These are phyloP conservation scores for Fusarium duplospermum DNA, from an alignment of 2,329 filamentous ascomycete genomes.

Conservation along the genomic window DNA sequence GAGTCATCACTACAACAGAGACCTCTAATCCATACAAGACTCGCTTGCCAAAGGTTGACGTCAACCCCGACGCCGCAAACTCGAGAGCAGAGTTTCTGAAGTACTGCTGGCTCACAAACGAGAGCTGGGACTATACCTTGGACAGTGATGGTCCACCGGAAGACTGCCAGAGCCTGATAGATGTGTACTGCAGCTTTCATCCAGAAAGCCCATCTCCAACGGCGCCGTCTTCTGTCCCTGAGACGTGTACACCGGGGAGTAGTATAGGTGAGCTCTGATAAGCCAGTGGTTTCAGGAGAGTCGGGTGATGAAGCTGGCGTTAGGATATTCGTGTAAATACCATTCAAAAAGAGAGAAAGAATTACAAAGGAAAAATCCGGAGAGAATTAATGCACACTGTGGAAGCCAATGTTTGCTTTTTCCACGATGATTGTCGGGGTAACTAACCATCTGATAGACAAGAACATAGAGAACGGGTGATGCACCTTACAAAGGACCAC, in stretches of 20 bases:
- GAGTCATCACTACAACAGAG: background rate
- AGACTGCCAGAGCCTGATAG: background rate
- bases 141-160: background rate
- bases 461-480: background rate
- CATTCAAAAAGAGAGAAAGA: background rate
- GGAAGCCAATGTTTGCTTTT: background rate
- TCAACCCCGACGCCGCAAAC: background rate
- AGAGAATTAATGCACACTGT: background rate
- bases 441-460: background rate
- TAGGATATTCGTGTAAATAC: background rate
- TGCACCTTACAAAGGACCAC: background rate
- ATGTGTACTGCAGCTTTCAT: background rate
- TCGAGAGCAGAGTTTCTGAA: background rate
- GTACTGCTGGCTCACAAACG: background rate
- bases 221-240: background rate
- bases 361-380: background rate
- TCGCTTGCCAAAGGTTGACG: background rate
- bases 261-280: background rate
- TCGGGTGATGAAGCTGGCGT: background rate
- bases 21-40: background rate
- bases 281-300: background rate
- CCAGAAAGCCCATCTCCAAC: background rate
- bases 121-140: background rate
- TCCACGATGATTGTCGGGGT: background rate
- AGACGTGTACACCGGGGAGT: background rate